A percentile compares a stretch with the other conserved stretches of the same genome.
These are phyloP conservation scores for Rhizophagus prolifer DNA, from an alignment of 192 early-diverging fungal genomes.

Conservation along the genomic window DNA sequence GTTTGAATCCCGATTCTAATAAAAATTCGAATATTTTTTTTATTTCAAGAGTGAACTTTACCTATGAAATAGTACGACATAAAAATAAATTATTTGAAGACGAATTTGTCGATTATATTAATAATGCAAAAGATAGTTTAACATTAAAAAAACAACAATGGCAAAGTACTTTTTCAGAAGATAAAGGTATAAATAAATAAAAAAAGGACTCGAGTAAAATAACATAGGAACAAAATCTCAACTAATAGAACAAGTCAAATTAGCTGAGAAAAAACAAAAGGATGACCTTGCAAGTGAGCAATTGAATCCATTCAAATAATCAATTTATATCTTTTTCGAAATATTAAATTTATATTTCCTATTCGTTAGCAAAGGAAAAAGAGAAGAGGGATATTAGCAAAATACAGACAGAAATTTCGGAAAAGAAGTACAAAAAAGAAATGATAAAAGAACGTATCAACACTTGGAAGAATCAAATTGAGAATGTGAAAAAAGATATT, in stretches of 20 bases:
- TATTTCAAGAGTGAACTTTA: background rate
- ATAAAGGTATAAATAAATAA: background rate
- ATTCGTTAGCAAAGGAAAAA: background rate
- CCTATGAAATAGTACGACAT: background rate
- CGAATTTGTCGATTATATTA: background rate
- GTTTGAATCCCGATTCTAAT: background rate
- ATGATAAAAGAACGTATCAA: background rate
- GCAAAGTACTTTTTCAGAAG: constrained; percentile 4
- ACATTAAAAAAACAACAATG: constrained; percentile 18
- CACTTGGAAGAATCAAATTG: constrained; percentile 4
- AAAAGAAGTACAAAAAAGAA: background rate
- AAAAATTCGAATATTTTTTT: background rate
- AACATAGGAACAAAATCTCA: background rate
- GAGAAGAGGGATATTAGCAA: constrained; percentile 6
- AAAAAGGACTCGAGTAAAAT: background rate
- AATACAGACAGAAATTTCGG: background rate
- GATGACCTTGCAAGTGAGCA: background rate
- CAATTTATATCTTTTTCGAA: background rate
- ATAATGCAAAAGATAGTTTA: constrained; percentile 2
- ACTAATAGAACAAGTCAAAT: constrained; percentile 10
- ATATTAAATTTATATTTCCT: background rate
- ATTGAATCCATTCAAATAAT: background rate
- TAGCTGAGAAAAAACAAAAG: constrained; percentile 6
- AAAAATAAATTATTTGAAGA: constrained; percentile 10
- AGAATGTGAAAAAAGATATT: constrained; percentile 2